Conservation (phyloP, 225 moss, liverwort and hornwort genomes). For the Pleurozium schreberi region DNA sequence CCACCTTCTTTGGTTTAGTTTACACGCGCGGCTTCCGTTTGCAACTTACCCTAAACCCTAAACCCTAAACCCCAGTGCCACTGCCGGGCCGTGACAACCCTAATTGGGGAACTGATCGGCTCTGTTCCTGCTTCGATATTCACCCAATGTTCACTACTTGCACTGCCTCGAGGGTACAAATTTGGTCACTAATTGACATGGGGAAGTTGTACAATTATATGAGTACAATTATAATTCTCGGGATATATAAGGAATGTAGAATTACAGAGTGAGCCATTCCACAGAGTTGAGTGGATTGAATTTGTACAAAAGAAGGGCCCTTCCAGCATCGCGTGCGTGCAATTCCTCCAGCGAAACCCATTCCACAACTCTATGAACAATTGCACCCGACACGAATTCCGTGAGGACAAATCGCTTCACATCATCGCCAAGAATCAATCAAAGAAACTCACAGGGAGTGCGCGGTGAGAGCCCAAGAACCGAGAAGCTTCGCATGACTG, state of each 20-base stretch:
- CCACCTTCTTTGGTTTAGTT: neutral
- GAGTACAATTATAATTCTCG: neutral
- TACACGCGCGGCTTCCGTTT: neutral
- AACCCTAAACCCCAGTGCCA: neutral
- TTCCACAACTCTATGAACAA: neutral
- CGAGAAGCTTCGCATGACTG: neutral
- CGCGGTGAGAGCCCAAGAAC: neutral
- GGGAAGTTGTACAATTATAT: neutral
- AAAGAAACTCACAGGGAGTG: neutral
- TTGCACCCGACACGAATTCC: neutral
- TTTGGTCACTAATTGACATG: neutral
- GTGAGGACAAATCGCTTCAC: too few species aligned
- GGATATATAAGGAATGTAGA: neutral
- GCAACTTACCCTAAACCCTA: neutral
- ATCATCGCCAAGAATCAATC: neutral
- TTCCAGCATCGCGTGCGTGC: neutral
- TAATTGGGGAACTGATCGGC: neutral
- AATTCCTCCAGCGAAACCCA: neutral
- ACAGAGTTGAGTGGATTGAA: neutral
- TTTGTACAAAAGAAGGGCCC: neutral
- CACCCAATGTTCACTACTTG: neutral
- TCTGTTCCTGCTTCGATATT: neutral
- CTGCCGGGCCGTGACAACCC: neutral
- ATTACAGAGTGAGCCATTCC: neutral
- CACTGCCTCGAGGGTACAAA: neutral